These are phyloP conservation scores for Sarocladium oryzae DNA, from an alignment of 2,329 filamentous ascomycete genomes.

Conservation along the genomic window DNA sequence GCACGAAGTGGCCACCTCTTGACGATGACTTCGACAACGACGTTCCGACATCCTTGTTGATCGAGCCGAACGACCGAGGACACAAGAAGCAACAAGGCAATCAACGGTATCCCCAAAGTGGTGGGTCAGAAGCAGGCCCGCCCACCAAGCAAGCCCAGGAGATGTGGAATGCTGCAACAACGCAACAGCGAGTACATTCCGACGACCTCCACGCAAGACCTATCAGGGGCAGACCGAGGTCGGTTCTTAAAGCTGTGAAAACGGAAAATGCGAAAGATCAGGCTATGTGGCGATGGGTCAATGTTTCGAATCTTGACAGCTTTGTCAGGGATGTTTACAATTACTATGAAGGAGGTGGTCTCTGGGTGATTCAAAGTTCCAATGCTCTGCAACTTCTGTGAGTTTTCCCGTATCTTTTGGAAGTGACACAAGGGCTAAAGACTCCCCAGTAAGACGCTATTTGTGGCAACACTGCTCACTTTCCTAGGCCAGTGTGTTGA, in stretches of 20 bases:
- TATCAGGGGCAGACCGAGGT: constrained; percentile 18
- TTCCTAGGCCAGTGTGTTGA: constrained; percentile 83
- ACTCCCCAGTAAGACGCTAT: constrained; percentile 62
- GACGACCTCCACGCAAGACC: constrained; percentile 23
- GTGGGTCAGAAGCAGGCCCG: constrained; percentile 24
- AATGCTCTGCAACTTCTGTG: constrained; percentile 67
- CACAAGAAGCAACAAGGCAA: not conserved
- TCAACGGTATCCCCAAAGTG: not conserved
- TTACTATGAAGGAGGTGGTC: constrained; percentile 76
- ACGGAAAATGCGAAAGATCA: constrained; percentile 48
- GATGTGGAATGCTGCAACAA: constrained; percentile 49
- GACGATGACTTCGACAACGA: constrained; percentile 53
- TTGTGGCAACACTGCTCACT: constrained; percentile 75
- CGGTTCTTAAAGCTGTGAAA: constrained; percentile 19
- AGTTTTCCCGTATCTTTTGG: constrained; percentile 26
- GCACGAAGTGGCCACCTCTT: constrained; percentile 22
- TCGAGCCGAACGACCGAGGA: constrained; percentile 41
- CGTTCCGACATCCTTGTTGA: constrained; percentile 56
- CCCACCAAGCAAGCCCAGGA: constrained; percentile 37
- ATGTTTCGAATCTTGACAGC: constrained; percentile 80
- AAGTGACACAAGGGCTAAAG: constrained; percentile 11
- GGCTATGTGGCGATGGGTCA: constrained; percentile 89
- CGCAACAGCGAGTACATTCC: constrained; percentile 44
- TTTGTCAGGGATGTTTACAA: constrained; percentile 82
- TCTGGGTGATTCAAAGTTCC: constrained; percentile 76